These are phyloP conservation scores for Wilhelminamyces savonicus DNA, from an alignment of 805 yeast species.

Conservation along the genomic window DNA sequence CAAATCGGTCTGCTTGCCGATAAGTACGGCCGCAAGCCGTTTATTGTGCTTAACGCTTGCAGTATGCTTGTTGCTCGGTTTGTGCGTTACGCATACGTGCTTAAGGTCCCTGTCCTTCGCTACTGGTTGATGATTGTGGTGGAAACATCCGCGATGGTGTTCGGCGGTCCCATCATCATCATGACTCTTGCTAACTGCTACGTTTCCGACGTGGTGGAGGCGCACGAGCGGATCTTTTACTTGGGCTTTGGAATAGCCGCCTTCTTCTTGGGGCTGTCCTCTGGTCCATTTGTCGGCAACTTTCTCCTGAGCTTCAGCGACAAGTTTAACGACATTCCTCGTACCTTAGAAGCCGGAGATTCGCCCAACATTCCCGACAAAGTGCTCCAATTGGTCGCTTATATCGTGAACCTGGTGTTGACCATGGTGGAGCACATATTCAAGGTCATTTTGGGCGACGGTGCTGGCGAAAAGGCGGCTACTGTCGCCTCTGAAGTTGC, in stretches of 20 bases:
- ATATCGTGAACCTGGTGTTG: neutral
- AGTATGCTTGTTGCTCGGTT: conserved; percentile 16
- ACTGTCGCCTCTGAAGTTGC: too few species aligned
- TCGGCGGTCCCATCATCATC: conserved; percentile 60
- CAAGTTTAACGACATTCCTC: neutral
- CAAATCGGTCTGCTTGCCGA: conserved; percentile 38
- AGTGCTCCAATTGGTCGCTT: neutral
- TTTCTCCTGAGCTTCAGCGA: conserved; percentile 5
- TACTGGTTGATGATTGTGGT: conserved; percentile 35
- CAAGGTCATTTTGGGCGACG: neutral
- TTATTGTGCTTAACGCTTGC: conserved; percentile 14
- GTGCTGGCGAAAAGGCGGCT: too few species aligned
- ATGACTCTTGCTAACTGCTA: conserved; percentile 62
- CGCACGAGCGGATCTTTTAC: conserved; percentile 49
- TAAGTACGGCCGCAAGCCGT: conserved; percentile 29
- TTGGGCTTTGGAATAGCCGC: conserved; percentile 57
- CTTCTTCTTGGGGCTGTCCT: conserved; percentile 52
- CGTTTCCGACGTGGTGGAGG: conserved; percentile 65
- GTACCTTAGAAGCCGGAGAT: neutral
- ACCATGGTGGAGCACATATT: neutral
- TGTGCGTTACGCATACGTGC: conserved; percentile 14
- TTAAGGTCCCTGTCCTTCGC: too few species aligned
- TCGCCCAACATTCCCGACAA: neutral
- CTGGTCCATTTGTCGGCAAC: conserved; percentile 57
- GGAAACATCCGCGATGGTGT: conserved; percentile 39